Evolutionary conservation across 2,329 filamentous ascomycete species (phyloP).

Genomic region (Aspergillus fructus): DNA sequence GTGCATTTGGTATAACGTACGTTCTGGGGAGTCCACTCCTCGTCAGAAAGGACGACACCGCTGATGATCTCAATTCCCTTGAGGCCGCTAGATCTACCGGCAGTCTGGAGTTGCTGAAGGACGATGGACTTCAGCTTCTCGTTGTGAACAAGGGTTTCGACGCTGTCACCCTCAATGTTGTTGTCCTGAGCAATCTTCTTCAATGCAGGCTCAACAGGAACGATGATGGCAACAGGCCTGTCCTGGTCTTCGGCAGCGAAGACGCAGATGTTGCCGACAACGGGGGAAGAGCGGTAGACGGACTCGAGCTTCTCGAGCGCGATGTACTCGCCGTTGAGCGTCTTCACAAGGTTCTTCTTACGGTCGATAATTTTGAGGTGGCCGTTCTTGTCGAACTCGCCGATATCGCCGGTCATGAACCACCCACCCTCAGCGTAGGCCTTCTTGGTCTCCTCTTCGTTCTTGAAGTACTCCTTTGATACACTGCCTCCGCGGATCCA

Average conservation of each 20-base stretch:
- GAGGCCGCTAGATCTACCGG: conserved; percentile 37
- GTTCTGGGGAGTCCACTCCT: conserved; percentile 47
- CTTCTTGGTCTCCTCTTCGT: conserved; percentile 79
- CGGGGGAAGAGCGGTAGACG: conserved; percentile 76
- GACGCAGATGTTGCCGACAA: conserved; percentile 83
- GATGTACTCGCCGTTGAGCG: conserved; percentile 92
- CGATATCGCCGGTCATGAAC: conserved; percentile 97
- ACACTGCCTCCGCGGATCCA: conserved; percentile 79
- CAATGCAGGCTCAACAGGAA: conserved; percentile 56
- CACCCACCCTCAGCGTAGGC: conserved; percentile 80
- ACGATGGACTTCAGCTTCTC: conserved; percentile 42
- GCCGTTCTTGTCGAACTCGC: conserved; percentile 77
- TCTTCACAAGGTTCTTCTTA: conserved; percentile 98
- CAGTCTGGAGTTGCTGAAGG: conserved; percentile 41
- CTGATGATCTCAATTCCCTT: conserved; percentile 44
- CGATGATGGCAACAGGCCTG: conserved; percentile 81
- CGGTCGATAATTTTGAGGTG: conserved; percentile 88
- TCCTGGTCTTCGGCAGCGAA: conserved; percentile 73
- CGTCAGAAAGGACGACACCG: conserved; percentile 46
- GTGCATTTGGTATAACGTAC: conserved; percentile 25
- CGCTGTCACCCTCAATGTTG: conserved; percentile 62
- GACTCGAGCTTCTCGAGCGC: conserved; percentile 94
- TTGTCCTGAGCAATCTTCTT: conserved; percentile 56
- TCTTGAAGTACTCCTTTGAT: conserved; percentile 75
- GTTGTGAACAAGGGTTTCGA: conserved; percentile 66